Conservation (phyloP, 345 rosid genomes). For the Salix suchowensis region DNA sequence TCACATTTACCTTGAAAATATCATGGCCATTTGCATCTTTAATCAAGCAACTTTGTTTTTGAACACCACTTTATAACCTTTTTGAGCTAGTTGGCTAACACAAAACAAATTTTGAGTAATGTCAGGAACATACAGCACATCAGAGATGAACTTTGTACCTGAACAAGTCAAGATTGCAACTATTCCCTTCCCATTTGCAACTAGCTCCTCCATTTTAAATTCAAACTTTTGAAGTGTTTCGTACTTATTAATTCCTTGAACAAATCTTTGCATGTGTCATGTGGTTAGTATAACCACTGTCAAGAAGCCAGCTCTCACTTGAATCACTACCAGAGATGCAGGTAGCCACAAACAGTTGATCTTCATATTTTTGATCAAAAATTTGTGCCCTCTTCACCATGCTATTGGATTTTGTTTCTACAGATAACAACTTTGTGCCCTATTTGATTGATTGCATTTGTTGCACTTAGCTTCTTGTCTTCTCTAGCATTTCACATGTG, state of each 20-base stretch:
- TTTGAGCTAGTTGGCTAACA: conserved; percentile 8
- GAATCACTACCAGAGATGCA: neutral
- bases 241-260: neutral
- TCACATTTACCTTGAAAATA: too few species aligned
- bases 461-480: neutral
- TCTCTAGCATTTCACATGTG: neutral
- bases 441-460: neutral
- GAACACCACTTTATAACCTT: conserved; percentile 2
- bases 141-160: neutral
- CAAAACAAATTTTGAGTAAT: conserved; percentile 17
- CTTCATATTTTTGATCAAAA: neutral
- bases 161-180: neutral
- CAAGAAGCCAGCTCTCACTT: neutral
- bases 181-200: neutral
- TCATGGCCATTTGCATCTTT: neutral
- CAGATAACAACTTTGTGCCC: neutral
- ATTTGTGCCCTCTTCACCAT: neutral
- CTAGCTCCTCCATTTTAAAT: neutral
- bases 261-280: neutral
- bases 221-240: neutral
- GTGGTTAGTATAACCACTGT: neutral
- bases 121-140: conserved; percentile 8
- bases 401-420: neutral
- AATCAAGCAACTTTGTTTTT: conserved; percentile 1
- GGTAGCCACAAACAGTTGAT: neutral